These are phyloP conservation scores for Lichtheimia hyalospora DNA, from an alignment of 371 early-diverging fungal species.

Conservation along the genomic window DNA sequence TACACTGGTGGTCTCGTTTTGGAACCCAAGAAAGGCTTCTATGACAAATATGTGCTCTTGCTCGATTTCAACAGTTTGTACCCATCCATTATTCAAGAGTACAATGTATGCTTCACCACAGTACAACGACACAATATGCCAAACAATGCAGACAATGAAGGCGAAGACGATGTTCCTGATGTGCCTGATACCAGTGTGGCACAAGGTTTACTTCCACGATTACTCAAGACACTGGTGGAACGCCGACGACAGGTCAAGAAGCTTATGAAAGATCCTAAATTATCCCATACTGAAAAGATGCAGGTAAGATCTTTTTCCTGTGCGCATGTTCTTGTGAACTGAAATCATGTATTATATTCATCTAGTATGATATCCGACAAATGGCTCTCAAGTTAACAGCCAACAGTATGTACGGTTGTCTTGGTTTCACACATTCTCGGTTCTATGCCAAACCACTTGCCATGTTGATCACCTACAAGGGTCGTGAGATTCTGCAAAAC, in stretches of 20 bases:
- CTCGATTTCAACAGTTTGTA: constrained; percentile 99
- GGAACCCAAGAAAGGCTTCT: constrained; percentile 97
- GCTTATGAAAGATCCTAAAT: constrained; percentile 78
- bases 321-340: too few species aligned
- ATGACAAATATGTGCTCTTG: constrained; percentile 94
- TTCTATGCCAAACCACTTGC: constrained; percentile 99
- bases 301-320: constrained; percentile 43
- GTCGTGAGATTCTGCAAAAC: constrained; percentile 96
- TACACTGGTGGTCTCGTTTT: constrained; percentile 99
- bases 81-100: constrained; percentile 99
- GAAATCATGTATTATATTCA: not conserved
- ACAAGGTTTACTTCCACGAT: constrained; percentile 89
- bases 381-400: constrained; percentile 98
- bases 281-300: constrained; percentile 56
- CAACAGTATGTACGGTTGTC: constrained; percentile 99
- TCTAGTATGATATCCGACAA: constrained; percentile 91
- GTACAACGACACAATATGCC: constrained; percentile 60
- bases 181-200: constrained; percentile 66
- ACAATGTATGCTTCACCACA: constrained; percentile 99
- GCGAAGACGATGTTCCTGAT: constrained; percentile 75
- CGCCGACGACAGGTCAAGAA: constrained; percentile 92
- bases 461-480: constrained; percentile 96
- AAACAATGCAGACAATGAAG: constrained; percentile 17
- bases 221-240: constrained; percentile 90
- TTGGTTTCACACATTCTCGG: constrained; percentile 94